Evolutionary conservation across 176 grass and related monocot genomes (phyloP).

Genomic region (Triticum dicoccoides): DNA sequence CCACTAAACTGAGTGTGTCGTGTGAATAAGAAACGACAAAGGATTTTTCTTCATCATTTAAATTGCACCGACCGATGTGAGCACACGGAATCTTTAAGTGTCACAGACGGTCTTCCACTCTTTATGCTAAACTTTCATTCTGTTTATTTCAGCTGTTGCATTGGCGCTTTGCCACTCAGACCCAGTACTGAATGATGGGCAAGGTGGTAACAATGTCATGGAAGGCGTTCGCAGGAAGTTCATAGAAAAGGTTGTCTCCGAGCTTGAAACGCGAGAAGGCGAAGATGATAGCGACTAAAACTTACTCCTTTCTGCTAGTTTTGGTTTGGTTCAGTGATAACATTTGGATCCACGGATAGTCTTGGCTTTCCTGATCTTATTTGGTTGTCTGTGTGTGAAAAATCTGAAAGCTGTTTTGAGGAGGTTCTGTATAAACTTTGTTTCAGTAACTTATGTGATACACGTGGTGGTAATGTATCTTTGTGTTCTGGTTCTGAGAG

Average conservation of each 20-base stretch:
- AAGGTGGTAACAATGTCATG: constrained; percentile 59
- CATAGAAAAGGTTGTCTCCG: constrained; percentile 84
- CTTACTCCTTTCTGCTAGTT: neutral
- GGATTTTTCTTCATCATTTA: neutral
- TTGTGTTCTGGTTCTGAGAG: neutral
- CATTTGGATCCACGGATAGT: neutral
- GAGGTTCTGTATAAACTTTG: neutral
- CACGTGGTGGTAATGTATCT: neutral
- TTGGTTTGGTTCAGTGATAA: neutral
- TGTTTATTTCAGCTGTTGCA: constrained; percentile 72
- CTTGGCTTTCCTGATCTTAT: neutral
- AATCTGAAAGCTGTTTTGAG: neutral
- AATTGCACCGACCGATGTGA: neutral
- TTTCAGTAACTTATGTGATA: neutral
- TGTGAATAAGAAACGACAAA: neutral
- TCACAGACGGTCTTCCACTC: neutral
- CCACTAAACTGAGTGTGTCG: neutral
- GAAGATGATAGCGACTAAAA: constrained; percentile 77
- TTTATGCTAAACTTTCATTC: neutral
- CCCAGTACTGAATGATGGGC: constrained; percentile 88
- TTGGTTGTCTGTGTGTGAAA: constrained; percentile 6
- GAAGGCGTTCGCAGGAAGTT: constrained; percentile 86
- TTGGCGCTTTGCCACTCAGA: constrained; percentile 84
- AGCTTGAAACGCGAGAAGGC: constrained; percentile 68
- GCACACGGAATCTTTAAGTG: neutral